phyloP scores from a whole-genome alignment of 129 eudicot genomes.

The Artemisia tridentata region DNA sequence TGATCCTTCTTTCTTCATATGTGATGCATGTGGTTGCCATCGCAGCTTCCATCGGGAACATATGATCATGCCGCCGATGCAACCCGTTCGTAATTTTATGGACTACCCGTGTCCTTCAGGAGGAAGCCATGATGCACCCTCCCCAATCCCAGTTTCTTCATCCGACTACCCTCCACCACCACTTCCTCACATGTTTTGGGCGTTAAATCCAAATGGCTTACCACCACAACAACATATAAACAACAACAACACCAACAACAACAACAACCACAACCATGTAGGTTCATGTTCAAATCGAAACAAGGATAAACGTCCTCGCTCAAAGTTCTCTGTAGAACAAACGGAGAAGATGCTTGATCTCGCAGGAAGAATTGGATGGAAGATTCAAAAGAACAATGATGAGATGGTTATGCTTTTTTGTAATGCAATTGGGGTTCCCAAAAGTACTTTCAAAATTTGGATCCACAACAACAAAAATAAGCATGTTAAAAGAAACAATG shows the following conservation, averaged over 20 bases:
- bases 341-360: neutral
- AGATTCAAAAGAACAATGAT: neutral
- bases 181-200: no score
- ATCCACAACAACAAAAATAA: neutral
- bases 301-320: neutral
- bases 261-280: neutral
- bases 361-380: neutral
- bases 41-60: neutral
- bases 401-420: neutral
- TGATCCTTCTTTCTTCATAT: neutral
- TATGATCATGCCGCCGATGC: neutral
- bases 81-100: neutral
- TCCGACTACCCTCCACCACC: no score
- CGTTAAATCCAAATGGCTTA: no score
- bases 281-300: no score
- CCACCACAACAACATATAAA: no score
- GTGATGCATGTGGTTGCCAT: neutral
- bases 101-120: neutral
- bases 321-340: neutral
- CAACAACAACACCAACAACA: neutral
- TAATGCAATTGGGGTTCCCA: neutral
- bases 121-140: neutral
- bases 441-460: neutral
- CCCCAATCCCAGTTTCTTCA: neutral
- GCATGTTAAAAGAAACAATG: no score